Evolutionary conservation across 768 basidiomycete species (phyloP), one percentile per base, ranked within the genome.

Genomic region (Tylopilus felleus): DNA sequence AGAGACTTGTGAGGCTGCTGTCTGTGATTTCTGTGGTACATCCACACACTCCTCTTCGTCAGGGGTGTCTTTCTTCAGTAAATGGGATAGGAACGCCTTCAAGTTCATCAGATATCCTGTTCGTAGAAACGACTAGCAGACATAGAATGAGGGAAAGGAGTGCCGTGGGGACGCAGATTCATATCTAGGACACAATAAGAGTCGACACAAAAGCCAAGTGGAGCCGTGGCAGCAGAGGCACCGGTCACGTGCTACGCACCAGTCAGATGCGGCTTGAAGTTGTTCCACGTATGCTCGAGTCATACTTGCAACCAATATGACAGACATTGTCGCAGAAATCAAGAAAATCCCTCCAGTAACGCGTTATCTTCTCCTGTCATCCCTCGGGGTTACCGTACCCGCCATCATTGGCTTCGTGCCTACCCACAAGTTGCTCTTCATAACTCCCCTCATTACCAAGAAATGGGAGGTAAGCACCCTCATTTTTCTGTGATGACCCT

Each of bases 261-360:
- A n/a, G n/a, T n/a, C n/a, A n/a, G n/a, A n/a, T n/a, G n/a, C n/a
- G n/a, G n/a, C 8, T 33, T 33, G 31, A 58, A 25, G 28, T 33
- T 10, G 33, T 16, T 27, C 36, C 13, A 9, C 39, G 39, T 22
- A 40, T n/a, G 5, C 21, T 21, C 21, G 9, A 45, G 25, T 33
- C 33, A 33, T 33, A 29, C 29, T 29, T 23, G 23, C 40, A 16
- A 52, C 40, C 51, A 53, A 48, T n/a, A 82, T 82, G 81, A 71
- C 78, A 47, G 71, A 74, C 17, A 63, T 84, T 35, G 22, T 78
- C 3, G 75, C 80, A 21, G 87, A 92, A 73, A 69, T 93, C 49
- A 81, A 77, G 61, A 92, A 90, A 73, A 89, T 93, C 1, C 91
- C 92, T 0, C 86, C 87, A 31, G 85, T 94, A 35, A 93, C 92